Evolutionary conservation across 176 grass and related monocot genomes (phyloP).

Genomic region (Carex parvula): DNA sequence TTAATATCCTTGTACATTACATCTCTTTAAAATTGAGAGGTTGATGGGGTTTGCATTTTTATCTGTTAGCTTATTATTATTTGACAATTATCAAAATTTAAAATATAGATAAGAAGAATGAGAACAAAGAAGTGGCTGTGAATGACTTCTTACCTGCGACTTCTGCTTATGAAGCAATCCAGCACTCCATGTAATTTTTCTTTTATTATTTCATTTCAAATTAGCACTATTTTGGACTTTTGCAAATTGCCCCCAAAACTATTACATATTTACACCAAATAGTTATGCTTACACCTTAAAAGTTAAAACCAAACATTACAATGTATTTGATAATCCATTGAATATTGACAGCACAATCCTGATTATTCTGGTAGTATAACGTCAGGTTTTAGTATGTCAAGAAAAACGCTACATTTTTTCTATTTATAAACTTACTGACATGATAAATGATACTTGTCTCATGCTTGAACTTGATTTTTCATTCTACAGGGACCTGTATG

Average conservation of each 20-base stretch:
- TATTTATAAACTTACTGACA: neutral
- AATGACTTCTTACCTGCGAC: slow-evolving; percentile 74
- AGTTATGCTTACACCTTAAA: neutral
- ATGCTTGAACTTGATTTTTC: slow-evolving; percentile 21
- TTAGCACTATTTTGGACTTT: neutral
- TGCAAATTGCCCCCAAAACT: neutral
- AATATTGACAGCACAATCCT: neutral
- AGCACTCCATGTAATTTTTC: slow-evolving; percentile 68
- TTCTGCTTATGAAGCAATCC: slow-evolving; percentile 63
- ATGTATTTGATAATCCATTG: too few relatives aligned
- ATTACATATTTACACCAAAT: neutral
- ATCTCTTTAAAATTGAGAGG: neutral
- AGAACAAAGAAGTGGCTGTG: slow-evolving; percentile 97
- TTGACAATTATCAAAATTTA: neutral
- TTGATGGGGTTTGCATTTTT: neutral
- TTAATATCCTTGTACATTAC: neutral
- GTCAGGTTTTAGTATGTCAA: neutral
- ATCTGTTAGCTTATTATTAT: slow-evolving; percentile 1
- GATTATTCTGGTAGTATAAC: neutral
- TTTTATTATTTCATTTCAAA: neutral
- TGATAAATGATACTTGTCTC: neutral
- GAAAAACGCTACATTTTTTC: neutral
- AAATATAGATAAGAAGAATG: slow-evolving; percentile 94
- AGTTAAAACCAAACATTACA: too few relatives aligned
- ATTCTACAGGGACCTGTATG: slow-evolving; percentile 77